phyloP scores from a whole-genome alignment of 2,329 filamentous ascomycete genomes.

The Sporothrix brunneoviolacea region DNA sequence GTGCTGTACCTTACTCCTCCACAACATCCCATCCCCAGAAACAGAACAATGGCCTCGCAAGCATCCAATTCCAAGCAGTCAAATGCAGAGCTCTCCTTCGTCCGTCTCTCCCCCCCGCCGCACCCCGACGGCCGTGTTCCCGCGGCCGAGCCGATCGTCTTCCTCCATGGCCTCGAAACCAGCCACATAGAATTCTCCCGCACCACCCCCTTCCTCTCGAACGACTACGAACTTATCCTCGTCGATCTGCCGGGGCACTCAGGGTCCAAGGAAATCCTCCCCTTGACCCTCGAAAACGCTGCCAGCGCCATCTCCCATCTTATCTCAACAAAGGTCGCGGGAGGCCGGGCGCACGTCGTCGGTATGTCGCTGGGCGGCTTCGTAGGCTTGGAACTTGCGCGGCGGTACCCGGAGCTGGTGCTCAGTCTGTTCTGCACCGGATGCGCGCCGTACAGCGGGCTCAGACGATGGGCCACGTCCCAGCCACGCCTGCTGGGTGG shows the following conservation, averaged over 20 bases:
- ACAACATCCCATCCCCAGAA: too few species aligned
- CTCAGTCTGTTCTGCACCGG: slow-evolving; percentile 1
- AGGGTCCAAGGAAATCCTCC: background rate
- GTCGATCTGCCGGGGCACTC: background rate
- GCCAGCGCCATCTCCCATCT: background rate
- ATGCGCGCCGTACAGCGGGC: slow-evolving; percentile 1
- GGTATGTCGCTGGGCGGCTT: slow-evolving; percentile 5
- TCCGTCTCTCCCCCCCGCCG: too few species aligned
- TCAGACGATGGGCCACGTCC: background rate
- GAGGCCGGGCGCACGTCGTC: background rate
- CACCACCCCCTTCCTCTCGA: background rate
- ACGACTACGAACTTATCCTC: background rate
- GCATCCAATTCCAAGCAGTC: too few species aligned
- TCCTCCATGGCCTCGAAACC: background rate
- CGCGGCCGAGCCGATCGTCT: too few species aligned
- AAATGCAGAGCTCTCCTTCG: too few species aligned
- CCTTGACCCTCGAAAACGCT: background rate
- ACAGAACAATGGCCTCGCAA: too few species aligned
- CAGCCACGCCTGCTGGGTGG: slow-evolving; percentile 6
- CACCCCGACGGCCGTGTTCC: too few species aligned
- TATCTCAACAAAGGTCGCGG: background rate
- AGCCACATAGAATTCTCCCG: background rate
- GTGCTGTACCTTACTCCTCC: too few species aligned
- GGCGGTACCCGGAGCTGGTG: background rate
- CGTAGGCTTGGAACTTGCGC: background rate